Evolutionary conservation across 108 stramenopile genomes (phyloP), one percentile per base, ranked within the genome.

Genomic region (Bacterosira constricta): DNA sequence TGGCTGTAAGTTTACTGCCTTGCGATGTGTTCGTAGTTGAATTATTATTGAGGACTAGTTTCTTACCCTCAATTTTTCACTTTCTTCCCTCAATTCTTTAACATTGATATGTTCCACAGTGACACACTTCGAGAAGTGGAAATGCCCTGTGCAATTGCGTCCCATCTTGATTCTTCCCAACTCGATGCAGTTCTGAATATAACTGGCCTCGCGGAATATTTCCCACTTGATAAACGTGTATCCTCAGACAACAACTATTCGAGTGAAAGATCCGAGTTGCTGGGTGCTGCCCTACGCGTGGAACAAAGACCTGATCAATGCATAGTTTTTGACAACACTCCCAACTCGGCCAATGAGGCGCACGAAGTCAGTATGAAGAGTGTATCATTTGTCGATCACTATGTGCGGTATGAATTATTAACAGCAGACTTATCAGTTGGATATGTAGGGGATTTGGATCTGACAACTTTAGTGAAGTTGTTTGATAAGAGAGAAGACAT

Each of bases 221-320:
- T 93, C 56, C 79, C 86, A 23, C 73, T 46, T 21, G 87, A 86
- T 18, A 83, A 72, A 27, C 86, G 88, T 0, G 88, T 93, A 15
- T 82, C 84, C 6, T 45, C 31, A 0, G 60, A 52, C 26, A 60
- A 59, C 21, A 78, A 69, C 5, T 90, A 89, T 46, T 47, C 71
- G 13, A 64, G 68, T 25, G 88, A 86, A 29, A 70, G 57, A 37
- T 80, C 83, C 10, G 88, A 93, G 63, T 38, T 87, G 27, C 70
- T 93, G 12, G 92, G 88, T 21, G 85, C 75, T 6, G 70, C 88
- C 12, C 44, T 93, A 20, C 81, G 89, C n/a, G 63, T 88, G 21
- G 88, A 89, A 54, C 69, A 83, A 63, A 85, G 88, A 23, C 89
- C 92, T 7, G 88, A 90, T 47, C 82, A 86, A 46, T 93, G 92